Evolutionary conservation across 1,139 yeast species (phyloP).

Genomic region (Hansenula sp.): DNA sequence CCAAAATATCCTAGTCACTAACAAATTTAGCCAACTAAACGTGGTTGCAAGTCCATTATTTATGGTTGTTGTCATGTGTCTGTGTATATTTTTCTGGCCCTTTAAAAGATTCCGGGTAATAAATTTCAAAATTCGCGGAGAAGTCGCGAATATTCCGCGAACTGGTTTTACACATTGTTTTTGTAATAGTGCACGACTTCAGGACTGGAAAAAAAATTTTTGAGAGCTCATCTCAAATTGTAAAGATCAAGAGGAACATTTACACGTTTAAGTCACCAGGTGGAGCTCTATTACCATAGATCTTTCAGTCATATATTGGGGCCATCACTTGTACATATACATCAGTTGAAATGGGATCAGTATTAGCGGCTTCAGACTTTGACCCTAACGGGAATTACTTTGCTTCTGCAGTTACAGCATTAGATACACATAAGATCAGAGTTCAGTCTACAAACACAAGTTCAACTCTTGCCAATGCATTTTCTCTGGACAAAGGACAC

Average conservation of each 20-base stretch:
- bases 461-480: slow-evolving; percentile 36
- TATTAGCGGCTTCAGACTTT: slow-evolving; percentile 15
- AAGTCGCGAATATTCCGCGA: neutral
- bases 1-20: no score
- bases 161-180: no score
- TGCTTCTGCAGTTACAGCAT: slow-evolving; percentile 65
- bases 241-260: no score
- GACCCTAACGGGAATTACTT: slow-evolving; percentile 50
- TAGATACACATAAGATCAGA: slow-evolving; percentile 70
- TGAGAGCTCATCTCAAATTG: slow-evolving; percentile 1
- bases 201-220: slow-evolving; percentile 1
- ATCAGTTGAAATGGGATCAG: slow-evolving; percentile 7
- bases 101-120: no score
- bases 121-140: no score
- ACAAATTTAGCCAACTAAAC: neutral
- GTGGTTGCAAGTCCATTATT: neutral
- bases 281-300: no score
- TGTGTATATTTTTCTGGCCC: no score
- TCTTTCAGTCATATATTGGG: no score
- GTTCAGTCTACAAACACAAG: slow-evolving; percentile 51
- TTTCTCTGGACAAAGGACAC: slow-evolving; percentile 49
- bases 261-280: no score
- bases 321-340: neutral
- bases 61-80: neutral
- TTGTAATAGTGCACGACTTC: slow-evolving; percentile 2